Conservation (phyloP, 2,329 filamentous ascomycete genomes). For the Curvularia sp. region DNA sequence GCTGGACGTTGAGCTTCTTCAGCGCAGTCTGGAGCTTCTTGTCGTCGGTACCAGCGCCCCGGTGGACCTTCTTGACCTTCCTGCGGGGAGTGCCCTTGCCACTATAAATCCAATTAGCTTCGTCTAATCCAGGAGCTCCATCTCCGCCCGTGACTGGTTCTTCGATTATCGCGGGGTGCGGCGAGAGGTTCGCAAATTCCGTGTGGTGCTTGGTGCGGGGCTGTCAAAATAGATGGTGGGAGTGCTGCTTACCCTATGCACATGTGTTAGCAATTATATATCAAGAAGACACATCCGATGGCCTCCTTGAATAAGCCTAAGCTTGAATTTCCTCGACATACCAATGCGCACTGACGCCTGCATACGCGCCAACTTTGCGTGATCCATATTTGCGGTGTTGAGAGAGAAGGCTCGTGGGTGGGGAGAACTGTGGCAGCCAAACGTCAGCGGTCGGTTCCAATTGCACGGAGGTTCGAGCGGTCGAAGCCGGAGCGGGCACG, state of each 20-base stretch:
- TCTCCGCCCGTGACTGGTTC: neutral
- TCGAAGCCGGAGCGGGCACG: conserved; percentile 13
- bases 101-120: conserved; percentile 57
- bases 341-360: conserved; percentile 55
- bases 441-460: conserved; percentile 26
- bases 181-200: conserved; percentile 13
- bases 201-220: conserved; percentile 25
- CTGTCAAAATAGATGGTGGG: conserved; percentile 25
- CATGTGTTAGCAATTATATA: conserved; percentile 30
- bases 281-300: conserved; percentile 18
- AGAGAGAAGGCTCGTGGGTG: conserved; percentile 28
- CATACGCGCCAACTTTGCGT: conserved; percentile 55
- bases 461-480: neutral
- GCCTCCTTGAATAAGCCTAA: neutral
- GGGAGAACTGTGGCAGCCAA: conserved; percentile 27
- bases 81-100: conserved; percentile 98
- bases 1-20: conserved; percentile 99
- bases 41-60: conserved; percentile 92
- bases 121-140: conserved; percentile 6
- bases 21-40: conserved; percentile 98
- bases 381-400: conserved; percentile 54
- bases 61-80: conserved; percentile 98
- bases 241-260: conserved; percentile 44
- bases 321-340: conserved; percentile 36
- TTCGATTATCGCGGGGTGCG: conserved; percentile 4